Conservation (phyloP, 495 filamentous ascomycete genomes). For the Annulohypoxylon moriforme region DNA sequence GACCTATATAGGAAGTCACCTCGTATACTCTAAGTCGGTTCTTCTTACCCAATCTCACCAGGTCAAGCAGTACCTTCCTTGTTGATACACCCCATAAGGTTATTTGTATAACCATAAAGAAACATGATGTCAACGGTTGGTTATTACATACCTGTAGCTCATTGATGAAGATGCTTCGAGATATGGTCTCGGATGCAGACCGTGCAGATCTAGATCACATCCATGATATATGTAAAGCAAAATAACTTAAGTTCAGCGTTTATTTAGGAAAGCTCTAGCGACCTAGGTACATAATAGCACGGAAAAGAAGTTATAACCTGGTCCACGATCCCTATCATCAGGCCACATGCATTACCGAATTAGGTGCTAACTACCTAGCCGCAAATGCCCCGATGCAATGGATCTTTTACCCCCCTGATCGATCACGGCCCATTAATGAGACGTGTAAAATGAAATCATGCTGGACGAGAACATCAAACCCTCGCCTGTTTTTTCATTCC, state of each 20-base stretch:
- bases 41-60: background rate
- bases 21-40: background rate
- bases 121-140: background rate
- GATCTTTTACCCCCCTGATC: constrained; percentile 43
- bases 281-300: constrained; percentile 47
- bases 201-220: background rate
- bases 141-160: background rate
- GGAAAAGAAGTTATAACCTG: constrained; percentile 44
- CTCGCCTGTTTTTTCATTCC: constrained; percentile 38
- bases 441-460: constrained; percentile 41
- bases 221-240: background rate
- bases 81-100: background rate
- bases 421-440: constrained; percentile 29
- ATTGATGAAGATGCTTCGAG: background rate
- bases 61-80: background rate
- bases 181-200: background rate
- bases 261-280: constrained; percentile 47
- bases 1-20: background rate
- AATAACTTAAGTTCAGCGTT: constrained; percentile 34
- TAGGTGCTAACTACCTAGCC: constrained; percentile 48
- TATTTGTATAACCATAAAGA: too few relatives aligned
- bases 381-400: constrained; percentile 50
- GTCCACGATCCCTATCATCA: constrained; percentile 42
- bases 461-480: constrained; percentile 36
- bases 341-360: constrained; percentile 45